Percentiles rank a stretch among this genome's conserved stretches.
phyloP scores from a whole-genome alignment of 352 stramenopile species.

The Globisporangium heterothallicum region DNA sequence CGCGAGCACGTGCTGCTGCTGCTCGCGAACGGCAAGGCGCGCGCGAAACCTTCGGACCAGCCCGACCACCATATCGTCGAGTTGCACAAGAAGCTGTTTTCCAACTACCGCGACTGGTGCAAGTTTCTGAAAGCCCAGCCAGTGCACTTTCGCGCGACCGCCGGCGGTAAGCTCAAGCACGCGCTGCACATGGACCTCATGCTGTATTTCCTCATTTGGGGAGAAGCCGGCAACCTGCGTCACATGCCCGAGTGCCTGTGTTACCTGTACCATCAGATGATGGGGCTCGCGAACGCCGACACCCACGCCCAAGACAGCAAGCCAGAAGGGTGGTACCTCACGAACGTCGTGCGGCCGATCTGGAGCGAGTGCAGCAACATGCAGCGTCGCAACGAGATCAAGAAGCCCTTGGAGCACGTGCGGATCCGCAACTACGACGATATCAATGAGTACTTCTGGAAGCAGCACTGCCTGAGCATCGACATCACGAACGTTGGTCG shows the following conservation, averaged over 20 bases:
- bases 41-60: constrained; percentile 39
- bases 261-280: constrained; percentile 94
- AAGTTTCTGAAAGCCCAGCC: constrained; percentile 61
- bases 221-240: constrained; percentile 93
- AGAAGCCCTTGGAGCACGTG: constrained; percentile 62
- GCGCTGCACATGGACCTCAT: constrained; percentile 90
- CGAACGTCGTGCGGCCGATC: constrained; percentile 52
- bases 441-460: constrained; percentile 84
- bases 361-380: constrained; percentile 73
- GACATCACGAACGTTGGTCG: constrained; percentile 32
- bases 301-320: constrained; percentile 32
- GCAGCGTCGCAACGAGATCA: constrained; percentile 54
- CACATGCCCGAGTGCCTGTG: constrained; percentile 97
- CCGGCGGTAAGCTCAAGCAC: constrained; percentile 18
- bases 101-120: constrained; percentile 76
- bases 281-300: constrained; percentile 46
- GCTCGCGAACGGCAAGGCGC: constrained; percentile 69
- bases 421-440: constrained; percentile 82
- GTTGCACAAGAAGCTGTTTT: constrained; percentile 62
- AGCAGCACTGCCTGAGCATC: constrained; percentile 56
- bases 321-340: constrained; percentile 52
- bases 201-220: constrained; percentile 96
- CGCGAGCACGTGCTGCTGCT: constrained; percentile 78
- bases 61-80: constrained; percentile 54
- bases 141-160: constrained; percentile 53